phyloP scores from a whole-genome alignment of 2,329 filamentous ascomycete species.

The Ceratocystis diversiconidia region DNA sequence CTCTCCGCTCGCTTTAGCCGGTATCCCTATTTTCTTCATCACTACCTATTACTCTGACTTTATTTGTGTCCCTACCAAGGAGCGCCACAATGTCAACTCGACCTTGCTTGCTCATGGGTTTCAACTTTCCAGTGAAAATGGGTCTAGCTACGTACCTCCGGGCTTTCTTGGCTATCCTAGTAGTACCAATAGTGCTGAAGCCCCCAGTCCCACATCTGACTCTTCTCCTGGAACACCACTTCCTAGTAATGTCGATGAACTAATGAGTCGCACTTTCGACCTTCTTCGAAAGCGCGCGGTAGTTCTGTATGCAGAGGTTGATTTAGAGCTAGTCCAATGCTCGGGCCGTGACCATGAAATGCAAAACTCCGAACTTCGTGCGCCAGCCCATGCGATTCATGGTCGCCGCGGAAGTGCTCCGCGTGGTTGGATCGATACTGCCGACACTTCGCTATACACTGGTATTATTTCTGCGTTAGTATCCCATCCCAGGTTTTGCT shows the following conservation, averaged over 20 bases:
- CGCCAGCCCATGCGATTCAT: conserved; percentile 22
- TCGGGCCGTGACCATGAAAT: conserved; percentile 43
- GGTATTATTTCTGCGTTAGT: conserved; percentile 47
- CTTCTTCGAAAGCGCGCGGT: conserved; percentile 69
- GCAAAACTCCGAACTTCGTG: conserved; percentile 21
- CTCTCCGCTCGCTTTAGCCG: conserved; percentile 75
- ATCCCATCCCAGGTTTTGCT: conserved; percentile 55
- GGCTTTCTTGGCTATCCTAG: conserved; percentile 17
- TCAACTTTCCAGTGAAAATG: conserved; percentile 56
- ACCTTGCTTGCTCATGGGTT: conserved; percentile 71
- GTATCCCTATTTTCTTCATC: conserved; percentile 96
- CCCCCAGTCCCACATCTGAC: conserved; percentile 24
- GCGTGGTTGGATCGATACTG: conserved; percentile 40
- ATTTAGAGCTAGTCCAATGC: conserved; percentile 65
- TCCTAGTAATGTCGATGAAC: conserved; percentile 60
- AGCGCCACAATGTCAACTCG: conserved; percentile 57
- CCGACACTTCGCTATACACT: conserved; percentile 50
- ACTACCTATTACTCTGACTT: conserved; percentile 98
- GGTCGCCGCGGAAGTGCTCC: conserved; percentile 20
- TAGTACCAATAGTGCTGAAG: conserved; percentile 23
- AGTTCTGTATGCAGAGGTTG: conserved; percentile 52
- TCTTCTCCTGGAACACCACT: conserved; percentile 54
- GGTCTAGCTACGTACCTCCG: conserved; percentile 27
- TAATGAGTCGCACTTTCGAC: conserved; percentile 70
- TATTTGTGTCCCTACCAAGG: conserved; percentile 71